Conservation (phyloP, 805 yeast genomes). For the Clavispora phyllophila region DNA sequence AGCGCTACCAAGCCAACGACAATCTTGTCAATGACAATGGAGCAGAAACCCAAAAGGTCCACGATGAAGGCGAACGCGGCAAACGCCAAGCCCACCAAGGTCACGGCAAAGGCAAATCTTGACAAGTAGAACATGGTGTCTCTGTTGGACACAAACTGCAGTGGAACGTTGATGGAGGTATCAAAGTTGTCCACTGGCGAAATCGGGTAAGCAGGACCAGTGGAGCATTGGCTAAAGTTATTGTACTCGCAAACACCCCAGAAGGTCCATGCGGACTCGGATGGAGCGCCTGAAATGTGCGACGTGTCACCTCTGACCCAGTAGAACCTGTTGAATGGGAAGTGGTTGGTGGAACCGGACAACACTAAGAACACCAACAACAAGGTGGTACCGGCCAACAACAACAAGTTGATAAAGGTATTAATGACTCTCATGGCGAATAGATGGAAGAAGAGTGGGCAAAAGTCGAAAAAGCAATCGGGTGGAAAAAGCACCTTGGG, state of each 20-base stretch:
- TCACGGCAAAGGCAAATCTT: conserved; percentile 61
- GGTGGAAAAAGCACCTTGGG: neutral
- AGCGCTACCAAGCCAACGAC: conserved; percentile 47
- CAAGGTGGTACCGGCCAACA: conserved; percentile 42
- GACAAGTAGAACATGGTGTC: conserved; percentile 58
- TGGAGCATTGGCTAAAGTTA: conserved; percentile 48
- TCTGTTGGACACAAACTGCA: conserved; percentile 49
- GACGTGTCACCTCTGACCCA: conserved; percentile 78
- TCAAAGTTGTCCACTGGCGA: conserved; percentile 75
- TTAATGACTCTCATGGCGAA: conserved; percentile 25
- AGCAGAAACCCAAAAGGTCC: conserved; percentile 52
- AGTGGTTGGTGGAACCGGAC: conserved; percentile 16
- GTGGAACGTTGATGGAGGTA: conserved; percentile 47
- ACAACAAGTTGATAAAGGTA: conserved; percentile 33
- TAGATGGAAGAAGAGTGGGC: neutral
- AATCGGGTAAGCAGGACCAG: conserved; percentile 78
- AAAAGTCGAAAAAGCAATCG: neutral
- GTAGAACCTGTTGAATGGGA: conserved; percentile 50
- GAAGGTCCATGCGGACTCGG: conserved; percentile 70
- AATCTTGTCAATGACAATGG: conserved; percentile 49
- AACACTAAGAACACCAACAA: conserved; percentile 44
- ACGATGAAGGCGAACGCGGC: conserved; percentile 57
- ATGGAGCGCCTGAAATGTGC: conserved; percentile 44
- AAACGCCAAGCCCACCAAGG: conserved; percentile 56
- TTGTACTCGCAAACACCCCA: conserved; percentile 63